Base-by-base conservation (phyloP, 1,139 yeast species). In the Pichia inconspicua region DNA sequence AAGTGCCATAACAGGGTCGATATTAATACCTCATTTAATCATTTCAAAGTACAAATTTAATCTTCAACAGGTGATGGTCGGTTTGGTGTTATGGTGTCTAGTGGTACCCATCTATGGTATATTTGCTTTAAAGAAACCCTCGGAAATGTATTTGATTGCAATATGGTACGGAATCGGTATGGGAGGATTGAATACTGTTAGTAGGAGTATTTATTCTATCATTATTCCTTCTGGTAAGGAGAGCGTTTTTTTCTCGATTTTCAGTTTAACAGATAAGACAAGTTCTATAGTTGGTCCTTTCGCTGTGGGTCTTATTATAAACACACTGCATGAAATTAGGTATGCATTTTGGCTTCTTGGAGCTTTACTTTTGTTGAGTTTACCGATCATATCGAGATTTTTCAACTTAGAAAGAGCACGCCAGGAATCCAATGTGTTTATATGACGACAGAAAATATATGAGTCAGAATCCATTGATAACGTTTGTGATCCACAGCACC, bases 251-350 rank as follows among this genome's bases (percentile, higher is more conserved):
- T 83, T 83, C 63, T 81, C 88, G 15, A 66, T 83, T 41, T 83
- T 78, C 62, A 76, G 84, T 34, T 79, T 83, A 40, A 83, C 90
- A 1, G 90, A 83, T 61, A 83, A 83, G 58, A 88, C 89, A 4
- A 79, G 86, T 9, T 79, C 86, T 0, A 75, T 83, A 5, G 55
- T 83, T 32, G 89, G 90, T 0, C 90, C 90, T 0, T 65, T 79
- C 8, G 58, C 82, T 28, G 77, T 84, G 14, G 90, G 87, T 0
- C 51, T 82, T 49, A 74, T 83, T 44, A 79, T 84, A 4, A 87
- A 83, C 64, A 66, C 66, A 48, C 80, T 86, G 0, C 89, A 83
- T 58, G 78, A 82, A 53, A 80, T 83, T 47, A 68, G 89, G 41
- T 78, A 80, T 59, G 76, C 86, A 10, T 83, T 83, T 60, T 82